A percentile compares a stretch with the other conserved stretches of the same genome.
Conservation (phyloP, 495 filamentous ascomycete species). For the Tetracladium marchalianum region DNA sequence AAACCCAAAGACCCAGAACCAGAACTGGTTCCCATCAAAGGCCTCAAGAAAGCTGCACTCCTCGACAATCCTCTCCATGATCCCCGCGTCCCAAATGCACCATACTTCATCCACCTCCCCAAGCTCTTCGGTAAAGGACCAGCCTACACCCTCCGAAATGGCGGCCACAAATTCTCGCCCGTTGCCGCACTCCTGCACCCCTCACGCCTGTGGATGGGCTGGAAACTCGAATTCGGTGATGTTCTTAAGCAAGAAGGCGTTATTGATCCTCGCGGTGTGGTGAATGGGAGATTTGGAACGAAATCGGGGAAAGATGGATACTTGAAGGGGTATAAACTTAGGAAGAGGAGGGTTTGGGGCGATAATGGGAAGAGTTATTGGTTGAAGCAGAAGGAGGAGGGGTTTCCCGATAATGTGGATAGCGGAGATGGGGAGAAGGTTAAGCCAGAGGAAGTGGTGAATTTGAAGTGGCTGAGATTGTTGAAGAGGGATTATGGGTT, state of each 20-base stretch:
- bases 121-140: not conserved
- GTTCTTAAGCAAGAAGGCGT: constrained; percentile 3
- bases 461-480: constrained; percentile 1
- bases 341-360: not conserved
- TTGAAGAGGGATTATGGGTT: constrained; percentile 3
- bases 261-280: constrained; percentile 2
- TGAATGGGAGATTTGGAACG: constrained; percentile 2
- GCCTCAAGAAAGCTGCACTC: not conserved
- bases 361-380: constrained; percentile 4
- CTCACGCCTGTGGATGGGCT: not conserved
- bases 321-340: constrained; percentile 1
- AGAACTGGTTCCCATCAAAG: not conserved
- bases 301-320: constrained; percentile 3
- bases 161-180: not conserved
- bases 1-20: not conserved
- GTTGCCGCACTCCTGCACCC: not conserved
- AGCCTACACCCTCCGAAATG: constrained; percentile 3
- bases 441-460: constrained; percentile 3
- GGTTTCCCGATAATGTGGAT: not conserved
- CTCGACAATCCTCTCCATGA: constrained; percentile 3
- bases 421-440: not conserved
- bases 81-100: not conserved
- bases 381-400: constrained; percentile 1
- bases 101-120: constrained; percentile 7
- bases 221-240: constrained; percentile 6